phyloP scores from a whole-genome alignment of 2,329 filamentous ascomycete genomes.

The Didymella lethalis region DNA sequence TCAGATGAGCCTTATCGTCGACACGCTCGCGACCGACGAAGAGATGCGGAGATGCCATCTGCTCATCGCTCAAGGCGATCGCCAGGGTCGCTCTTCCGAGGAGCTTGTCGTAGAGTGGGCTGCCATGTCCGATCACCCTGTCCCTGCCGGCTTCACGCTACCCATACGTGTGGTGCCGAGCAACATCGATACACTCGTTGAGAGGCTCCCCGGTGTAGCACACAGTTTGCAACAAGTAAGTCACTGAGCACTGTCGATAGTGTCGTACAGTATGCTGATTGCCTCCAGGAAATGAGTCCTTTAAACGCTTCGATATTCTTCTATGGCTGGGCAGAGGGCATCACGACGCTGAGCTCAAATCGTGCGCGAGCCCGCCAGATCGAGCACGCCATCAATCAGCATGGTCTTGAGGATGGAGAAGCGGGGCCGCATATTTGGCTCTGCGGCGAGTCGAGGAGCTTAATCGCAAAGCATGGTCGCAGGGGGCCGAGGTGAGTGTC shows the following conservation, averaged over 20 bases:
- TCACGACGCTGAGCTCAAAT: conserved; percentile 77
- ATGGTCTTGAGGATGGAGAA: conserved; percentile 60
- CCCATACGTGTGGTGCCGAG: conserved; percentile 65
- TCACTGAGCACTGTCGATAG: too few species aligned
- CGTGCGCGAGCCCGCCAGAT: conserved; percentile 71
- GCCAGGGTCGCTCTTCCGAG: conserved; percentile 17
- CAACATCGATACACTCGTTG: conserved; percentile 49
- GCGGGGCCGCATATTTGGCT: conserved; percentile 70
- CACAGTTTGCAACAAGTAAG: conserved; percentile 50
- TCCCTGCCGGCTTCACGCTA: conserved; percentile 64
- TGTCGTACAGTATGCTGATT: too few species aligned
- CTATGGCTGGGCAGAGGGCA: conserved; percentile 70
- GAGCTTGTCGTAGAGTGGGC: conserved; percentile 37
- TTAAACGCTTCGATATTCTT: conserved; percentile 76
- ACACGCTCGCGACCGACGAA: conserved; percentile 49
- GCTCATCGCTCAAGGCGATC: conserved; percentile 60
- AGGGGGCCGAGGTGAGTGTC: conserved; percentile 13
- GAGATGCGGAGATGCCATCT: conserved; percentile 65
- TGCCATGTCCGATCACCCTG: conserved; percentile 61
- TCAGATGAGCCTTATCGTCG: conserved; percentile 63
- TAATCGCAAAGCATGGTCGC: conserved; percentile 66
- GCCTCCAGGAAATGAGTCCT: conserved; percentile 56
- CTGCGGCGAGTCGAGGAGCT: conserved; percentile 68
- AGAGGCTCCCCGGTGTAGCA: conserved; percentile 57
- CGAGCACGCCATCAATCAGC: conserved; percentile 64